Conservation (phyloP, 2,329 filamentous ascomycete species). For the Penicillium italicum region DNA sequence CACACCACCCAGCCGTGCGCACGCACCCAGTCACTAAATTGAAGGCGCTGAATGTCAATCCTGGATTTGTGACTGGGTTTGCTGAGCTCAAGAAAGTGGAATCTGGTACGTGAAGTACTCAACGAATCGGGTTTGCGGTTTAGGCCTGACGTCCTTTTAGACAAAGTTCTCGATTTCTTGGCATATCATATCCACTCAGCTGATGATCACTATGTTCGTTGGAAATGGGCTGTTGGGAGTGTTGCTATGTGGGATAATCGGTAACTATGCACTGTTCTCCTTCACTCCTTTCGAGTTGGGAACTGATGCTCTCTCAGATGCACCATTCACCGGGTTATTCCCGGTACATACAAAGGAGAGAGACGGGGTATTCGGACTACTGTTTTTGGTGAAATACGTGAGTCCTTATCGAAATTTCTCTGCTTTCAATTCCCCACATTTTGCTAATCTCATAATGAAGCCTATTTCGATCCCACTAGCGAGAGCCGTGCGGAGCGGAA, state of each 20-base stretch:
- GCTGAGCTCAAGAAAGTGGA: slow-evolving; percentile 51
- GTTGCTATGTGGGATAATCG: slow-evolving; percentile 54
- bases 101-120: slow-evolving; percentile 27
- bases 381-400: slow-evolving; percentile 11
- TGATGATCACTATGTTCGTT: slow-evolving; percentile 50
- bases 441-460: not conserved
- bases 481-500: not conserved
- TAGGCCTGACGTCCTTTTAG: not conserved
- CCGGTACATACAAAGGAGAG: slow-evolving; percentile 6
- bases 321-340: slow-evolving; percentile 12
- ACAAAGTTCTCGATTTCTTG: slow-evolving; percentile 48
- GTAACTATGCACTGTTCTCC: slow-evolving; percentile 10
- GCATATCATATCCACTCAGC: slow-evolving; percentile 48
- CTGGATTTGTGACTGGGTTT: slow-evolving; percentile 48
- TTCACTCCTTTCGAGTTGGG: not conserved
- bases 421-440: not conserved
- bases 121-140: not conserved
- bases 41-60: slow-evolving; percentile 48
- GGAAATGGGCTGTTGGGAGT: slow-evolving; percentile 50
- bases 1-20: slow-evolving; percentile 49
- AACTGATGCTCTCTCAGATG: not conserved
- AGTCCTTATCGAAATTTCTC: not conserved
- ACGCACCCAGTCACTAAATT: slow-evolving; percentile 50
- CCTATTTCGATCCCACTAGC: slow-evolving; percentile 8
- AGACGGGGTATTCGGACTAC: slow-evolving; percentile 10